A percentile compares a stretch with the other conserved stretches of the same genome.
Evolutionary conservation across 768 basidiomycete species (phyloP).

Genomic region (Cyathus striatus): DNA sequence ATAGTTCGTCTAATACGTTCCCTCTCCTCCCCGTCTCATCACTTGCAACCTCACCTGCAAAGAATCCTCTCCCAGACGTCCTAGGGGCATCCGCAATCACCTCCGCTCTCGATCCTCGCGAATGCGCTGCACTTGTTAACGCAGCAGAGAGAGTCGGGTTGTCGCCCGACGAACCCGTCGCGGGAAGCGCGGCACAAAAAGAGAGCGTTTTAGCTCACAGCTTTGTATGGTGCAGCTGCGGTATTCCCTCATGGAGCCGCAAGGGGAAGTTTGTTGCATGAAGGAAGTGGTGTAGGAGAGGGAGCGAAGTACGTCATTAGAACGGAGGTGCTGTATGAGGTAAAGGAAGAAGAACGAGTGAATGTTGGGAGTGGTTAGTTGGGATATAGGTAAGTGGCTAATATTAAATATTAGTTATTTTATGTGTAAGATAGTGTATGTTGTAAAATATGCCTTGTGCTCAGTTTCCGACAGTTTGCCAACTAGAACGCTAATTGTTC

Average conservation of each 20-base stretch:
- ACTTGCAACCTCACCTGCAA: constrained; percentile 19
- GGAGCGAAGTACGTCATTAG: constrained; percentile 35
- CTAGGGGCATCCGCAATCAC: constrained; percentile 43
- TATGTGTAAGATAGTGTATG: too few relatives aligned
- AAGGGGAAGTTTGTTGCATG: constrained; percentile 29
- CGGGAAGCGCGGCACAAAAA: constrained; percentile 38
- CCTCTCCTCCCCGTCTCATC: constrained; percentile 17
- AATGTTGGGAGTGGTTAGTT: neutral
- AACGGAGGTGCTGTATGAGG: constrained; percentile 33
- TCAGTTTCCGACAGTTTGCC: too few relatives aligned
- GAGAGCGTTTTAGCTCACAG: constrained; percentile 43
- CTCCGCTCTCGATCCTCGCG: constrained; percentile 37
- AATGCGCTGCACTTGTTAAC: constrained; percentile 39
- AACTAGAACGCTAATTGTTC: too few relatives aligned
- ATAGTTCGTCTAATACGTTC: constrained; percentile 28
- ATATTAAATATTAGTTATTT: too few relatives aligned
- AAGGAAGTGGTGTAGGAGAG: constrained; percentile 29
- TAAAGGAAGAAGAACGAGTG: constrained; percentile 10
- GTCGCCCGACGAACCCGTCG: constrained; percentile 45
- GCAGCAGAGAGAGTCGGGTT: constrained; percentile 42
- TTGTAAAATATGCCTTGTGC: too few relatives aligned
- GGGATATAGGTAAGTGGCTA: too few relatives aligned
- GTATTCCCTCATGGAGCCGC: constrained; percentile 42
- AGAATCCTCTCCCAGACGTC: constrained; percentile 36
- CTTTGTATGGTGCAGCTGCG: constrained; percentile 45